Evolutionary conservation across 2,329 filamentous ascomycete genomes (phyloP).

Genomic region (Polychaeton citri): DNA sequence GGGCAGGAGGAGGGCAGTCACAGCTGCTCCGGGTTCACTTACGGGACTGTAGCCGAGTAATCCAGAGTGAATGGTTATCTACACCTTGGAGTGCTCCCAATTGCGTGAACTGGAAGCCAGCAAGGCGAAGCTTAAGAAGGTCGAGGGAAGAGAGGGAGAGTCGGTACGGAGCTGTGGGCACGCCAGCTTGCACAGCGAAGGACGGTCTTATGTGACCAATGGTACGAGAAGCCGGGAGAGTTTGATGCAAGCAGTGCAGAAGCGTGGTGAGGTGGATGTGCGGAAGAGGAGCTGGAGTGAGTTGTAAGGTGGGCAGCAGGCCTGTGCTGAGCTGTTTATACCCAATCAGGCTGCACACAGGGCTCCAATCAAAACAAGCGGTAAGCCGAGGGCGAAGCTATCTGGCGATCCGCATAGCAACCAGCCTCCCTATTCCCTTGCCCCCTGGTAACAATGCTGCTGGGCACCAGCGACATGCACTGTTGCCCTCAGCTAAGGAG

Average conservation of each 20-base stretch:
- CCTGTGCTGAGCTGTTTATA: background rate
- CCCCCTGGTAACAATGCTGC: no score
- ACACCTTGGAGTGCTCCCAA: background rate
- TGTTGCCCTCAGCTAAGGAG: no score
- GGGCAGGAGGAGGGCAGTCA: no score
- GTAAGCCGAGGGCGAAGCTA: background rate
- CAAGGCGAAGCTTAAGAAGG: background rate
- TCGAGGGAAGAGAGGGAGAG: background rate
- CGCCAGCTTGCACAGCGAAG: background rate
- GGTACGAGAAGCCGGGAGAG: background rate
- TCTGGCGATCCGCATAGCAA: background rate
- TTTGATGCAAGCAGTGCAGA: background rate
- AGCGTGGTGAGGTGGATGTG: background rate
- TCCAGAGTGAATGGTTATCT: background rate
- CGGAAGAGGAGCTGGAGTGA: background rate
- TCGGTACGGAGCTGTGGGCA: background rate
- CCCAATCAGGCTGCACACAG: background rate
- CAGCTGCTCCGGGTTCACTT: no score
- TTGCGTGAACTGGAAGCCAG: background rate
- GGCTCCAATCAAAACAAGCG: background rate
- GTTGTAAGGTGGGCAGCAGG: background rate
- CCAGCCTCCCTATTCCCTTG: no score
- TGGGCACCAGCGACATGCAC: no score
- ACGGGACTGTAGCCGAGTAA: background rate
- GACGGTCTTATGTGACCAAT: constrained; percentile 1